Evolutionary conservation across 495 filamentous ascomycete species (phyloP).

Genomic region (Copromyces sp.): DNA sequence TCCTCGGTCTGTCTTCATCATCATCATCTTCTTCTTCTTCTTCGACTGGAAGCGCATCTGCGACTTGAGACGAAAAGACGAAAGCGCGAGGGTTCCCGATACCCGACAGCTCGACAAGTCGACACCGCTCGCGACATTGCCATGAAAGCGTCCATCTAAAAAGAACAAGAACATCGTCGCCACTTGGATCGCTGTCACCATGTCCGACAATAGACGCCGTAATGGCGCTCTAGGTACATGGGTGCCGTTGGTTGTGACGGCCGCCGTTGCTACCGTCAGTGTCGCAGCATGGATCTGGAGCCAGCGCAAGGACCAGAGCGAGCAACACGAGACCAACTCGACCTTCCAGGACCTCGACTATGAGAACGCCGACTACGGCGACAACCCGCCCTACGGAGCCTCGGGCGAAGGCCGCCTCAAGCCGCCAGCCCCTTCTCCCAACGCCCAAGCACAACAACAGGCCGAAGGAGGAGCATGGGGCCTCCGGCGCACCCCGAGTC

Average conservation of each 20-base stretch:
- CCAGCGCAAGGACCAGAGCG: constrained; percentile 50
- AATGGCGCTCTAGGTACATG: constrained; percentile 31
- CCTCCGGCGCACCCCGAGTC: constrained; percentile 75
- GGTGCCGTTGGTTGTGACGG: constrained; percentile 73
- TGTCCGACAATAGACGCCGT: background rate
- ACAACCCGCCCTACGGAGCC: constrained; percentile 44
- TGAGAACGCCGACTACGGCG: constrained; percentile 39
- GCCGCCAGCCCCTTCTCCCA: constrained; percentile 30
- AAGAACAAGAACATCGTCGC: background rate
- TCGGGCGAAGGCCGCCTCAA: constrained; percentile 29
- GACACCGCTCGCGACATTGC: background rate
- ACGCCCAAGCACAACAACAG: constrained; percentile 27
- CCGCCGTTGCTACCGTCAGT: constrained; percentile 74
- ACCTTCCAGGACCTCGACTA: constrained; percentile 37
- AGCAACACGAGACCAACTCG: constrained; percentile 29
- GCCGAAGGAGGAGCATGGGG: constrained; percentile 54
- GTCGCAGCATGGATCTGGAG: constrained; percentile 90
- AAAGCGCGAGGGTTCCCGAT: background rate
- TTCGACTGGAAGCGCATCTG: background rate
- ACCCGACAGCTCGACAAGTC: background rate
- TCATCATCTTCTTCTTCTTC: background rate
- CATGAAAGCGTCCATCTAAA: background rate
- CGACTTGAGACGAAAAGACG: background rate
- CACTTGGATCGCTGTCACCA: background rate
- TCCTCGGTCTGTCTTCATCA: background rate